These are phyloP conservation scores for Xylariaceae sp. DNA, from an alignment of 2,329 filamentous ascomycete species.

Conservation along the genomic window DNA sequence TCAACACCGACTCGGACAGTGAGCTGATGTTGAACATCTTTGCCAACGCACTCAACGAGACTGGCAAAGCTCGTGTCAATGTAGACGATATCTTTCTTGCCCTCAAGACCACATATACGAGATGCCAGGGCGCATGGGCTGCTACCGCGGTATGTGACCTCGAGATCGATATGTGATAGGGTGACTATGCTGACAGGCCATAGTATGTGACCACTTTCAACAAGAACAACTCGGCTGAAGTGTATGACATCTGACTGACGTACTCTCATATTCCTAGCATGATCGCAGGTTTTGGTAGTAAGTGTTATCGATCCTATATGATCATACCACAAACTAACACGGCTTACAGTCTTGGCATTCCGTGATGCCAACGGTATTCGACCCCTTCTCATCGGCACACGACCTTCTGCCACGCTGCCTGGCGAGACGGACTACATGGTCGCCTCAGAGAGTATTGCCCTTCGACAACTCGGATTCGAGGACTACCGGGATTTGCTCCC, in stretches of 20 bases:
- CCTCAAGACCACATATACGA: slow-evolving; percentile 67
- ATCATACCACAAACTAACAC: not conserved
- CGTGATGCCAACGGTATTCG: slow-evolving; percentile 77
- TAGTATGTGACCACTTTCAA: too few species aligned
- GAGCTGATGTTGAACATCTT: slow-evolving; percentile 62
- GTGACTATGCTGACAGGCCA: too few species aligned
- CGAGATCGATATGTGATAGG: too few species aligned
- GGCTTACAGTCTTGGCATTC: slow-evolving; percentile 20
- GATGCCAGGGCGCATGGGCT: slow-evolving; percentile 73
- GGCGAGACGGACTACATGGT: slow-evolving; percentile 72
- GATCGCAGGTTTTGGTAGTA: slow-evolving; percentile 71
- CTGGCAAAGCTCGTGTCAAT: slow-evolving; percentile 80
- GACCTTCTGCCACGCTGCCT: slow-evolving; percentile 52
- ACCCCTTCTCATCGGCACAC: slow-evolving; percentile 67
- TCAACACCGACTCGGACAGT: slow-evolving; percentile 45
- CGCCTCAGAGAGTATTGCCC: slow-evolving; percentile 73
- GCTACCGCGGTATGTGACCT: slow-evolving; percentile 54
- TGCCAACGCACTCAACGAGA: slow-evolving; percentile 75
- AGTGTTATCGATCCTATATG: not conserved
- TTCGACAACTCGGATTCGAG: slow-evolving; percentile 67
- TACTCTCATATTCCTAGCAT: slow-evolving; percentile 39
- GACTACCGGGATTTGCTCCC: slow-evolving; percentile 67
- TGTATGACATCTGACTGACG: not conserved
- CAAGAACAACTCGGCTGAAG: not conserved
- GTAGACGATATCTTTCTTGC: slow-evolving; percentile 73